Percentiles rank a stretch among this genome's conserved stretches.
phyloP scores from a whole-genome alignment of 2,329 filamentous ascomycete genomes.

The Rugonectria rugulosa region DNA sequence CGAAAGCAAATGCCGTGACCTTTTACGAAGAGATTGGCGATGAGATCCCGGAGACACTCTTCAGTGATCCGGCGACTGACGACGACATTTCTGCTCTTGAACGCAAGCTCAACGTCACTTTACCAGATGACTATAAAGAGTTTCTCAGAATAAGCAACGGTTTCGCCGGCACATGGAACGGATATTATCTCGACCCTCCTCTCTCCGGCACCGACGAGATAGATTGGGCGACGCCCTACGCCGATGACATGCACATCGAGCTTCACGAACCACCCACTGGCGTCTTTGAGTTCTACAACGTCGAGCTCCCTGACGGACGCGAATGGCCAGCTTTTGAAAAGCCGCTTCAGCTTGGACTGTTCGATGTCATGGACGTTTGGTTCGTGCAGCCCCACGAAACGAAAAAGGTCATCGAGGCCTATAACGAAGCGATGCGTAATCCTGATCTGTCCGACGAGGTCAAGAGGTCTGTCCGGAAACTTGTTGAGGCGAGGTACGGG shows the following conservation, averaged over 20 bases:
- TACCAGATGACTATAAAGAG: slow-evolving; percentile 30
- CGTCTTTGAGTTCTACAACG: neutral
- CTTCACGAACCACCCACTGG: slow-evolving; percentile 18
- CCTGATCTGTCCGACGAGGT: slow-evolving; percentile 2
- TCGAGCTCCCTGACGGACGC: neutral
- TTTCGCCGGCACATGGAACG: slow-evolving; percentile 30
- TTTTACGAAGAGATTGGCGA: slow-evolving; percentile 8
- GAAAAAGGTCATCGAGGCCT: slow-evolving; percentile 14
- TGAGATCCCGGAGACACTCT: slow-evolving; percentile 24
- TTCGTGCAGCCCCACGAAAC: slow-evolving; percentile 18
- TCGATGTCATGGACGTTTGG: slow-evolving; percentile 11
- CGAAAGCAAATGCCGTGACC: slow-evolving; percentile 10
- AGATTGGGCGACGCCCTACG: slow-evolving; percentile 11
- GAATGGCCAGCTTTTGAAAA: slow-evolving; percentile 24
- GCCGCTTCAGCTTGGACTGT: slow-evolving; percentile 15
- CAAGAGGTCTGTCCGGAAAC: slow-evolving; percentile 17
- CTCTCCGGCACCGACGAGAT: slow-evolving; percentile 21
- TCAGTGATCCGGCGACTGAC: slow-evolving; percentile 24
- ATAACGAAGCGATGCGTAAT: slow-evolving; percentile 15
- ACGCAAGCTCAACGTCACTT: neutral
- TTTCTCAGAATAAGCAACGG: slow-evolving; percentile 32
- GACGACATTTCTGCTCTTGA: slow-evolving; percentile 26
- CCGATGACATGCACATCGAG: slow-evolving; percentile 1
- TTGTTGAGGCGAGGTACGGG: slow-evolving; percentile 19
- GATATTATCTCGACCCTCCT: slow-evolving; percentile 17